A percentile compares a stretch with the other conserved stretches of the same genome.
These are phyloP conservation scores for Halteria grandinella DNA, from an alignment of 73 alveolate species.

Conservation along the genomic window DNA sequence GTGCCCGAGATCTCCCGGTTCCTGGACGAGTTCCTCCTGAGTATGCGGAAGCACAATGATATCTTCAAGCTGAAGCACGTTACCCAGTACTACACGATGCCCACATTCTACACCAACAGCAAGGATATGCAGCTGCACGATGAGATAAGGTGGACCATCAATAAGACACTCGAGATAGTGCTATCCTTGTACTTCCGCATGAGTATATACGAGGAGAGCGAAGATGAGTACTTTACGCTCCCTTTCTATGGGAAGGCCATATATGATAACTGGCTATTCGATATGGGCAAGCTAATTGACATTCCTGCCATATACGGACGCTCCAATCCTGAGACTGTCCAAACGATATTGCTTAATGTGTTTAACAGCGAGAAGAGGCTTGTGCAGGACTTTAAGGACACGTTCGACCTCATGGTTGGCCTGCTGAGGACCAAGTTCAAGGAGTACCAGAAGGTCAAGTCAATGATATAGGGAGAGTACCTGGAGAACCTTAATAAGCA, in stretches of 20 bases:
- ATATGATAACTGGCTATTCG: constrained; percentile 55
- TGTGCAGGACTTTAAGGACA: constrained; percentile 37
- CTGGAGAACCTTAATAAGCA: background rate
- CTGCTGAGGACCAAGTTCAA: constrained; percentile 14
- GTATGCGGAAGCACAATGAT: constrained; percentile 47
- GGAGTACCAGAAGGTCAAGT: background rate
- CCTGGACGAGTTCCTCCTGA: constrained; percentile 47
- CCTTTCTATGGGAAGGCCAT: background rate
- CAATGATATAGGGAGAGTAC: constrained; percentile 34
- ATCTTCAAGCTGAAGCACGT: constrained; percentile 19
- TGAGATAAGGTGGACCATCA: constrained; percentile 6
- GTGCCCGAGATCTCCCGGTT: constrained; percentile 23
- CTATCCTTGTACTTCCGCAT: constrained; percentile 14
- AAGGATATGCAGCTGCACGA: background rate
- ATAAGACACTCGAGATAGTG: background rate
- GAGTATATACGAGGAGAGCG: constrained; percentile 22
- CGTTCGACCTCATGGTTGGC: background rate
- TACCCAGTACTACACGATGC: background rate
- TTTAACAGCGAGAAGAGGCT: constrained; percentile 13
- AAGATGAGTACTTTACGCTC: background rate
- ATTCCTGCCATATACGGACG: constrained; percentile 47
- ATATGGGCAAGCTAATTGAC: constrained; percentile 49
- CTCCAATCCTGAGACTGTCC: constrained; percentile 8
- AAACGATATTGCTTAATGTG: background rate
- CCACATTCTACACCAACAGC: background rate